Evolutionary conservation across 495 filamentous ascomycete species (phyloP), one percentile per base, ranked within the genome.

Genomic region (Daldinia loculata): DNA sequence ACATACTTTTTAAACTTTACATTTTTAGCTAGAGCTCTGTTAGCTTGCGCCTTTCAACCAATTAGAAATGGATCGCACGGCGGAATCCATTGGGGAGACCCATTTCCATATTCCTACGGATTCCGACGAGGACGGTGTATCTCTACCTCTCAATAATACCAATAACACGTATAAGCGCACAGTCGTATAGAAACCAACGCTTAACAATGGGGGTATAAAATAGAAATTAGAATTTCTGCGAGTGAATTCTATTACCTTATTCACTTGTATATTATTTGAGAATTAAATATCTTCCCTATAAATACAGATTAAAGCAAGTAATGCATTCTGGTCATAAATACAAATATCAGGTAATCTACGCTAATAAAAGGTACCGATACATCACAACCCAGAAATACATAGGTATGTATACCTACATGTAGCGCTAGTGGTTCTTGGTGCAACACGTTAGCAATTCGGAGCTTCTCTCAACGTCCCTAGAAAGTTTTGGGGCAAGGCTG

Each of bases 51-150:
- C 69, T 17, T 53, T 9, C 39, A 62, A 29, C 75, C 75, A 77
- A 77, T 77, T 65, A 77, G 29, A 62, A 19, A 45, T n/a, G 19
- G 62, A 77, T 69, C 75, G 75, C 75, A 72, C 66, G 63, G 62
- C 73, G 67, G 73, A 74, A 66, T 62, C 50, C 67, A 72, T 77
- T 77, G 75, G 74, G 75, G 72, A 75, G 63, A 69, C 69, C 72
- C 75, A 77, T 74, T 57, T 19, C 26, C 32, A 27, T 52, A 30
- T 63, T 71, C 70, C 71, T 74, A 65, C 70, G 55, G 65, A 72
- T 69, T 69, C 70, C 65, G 65, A 72, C 32, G 41, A 50, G 36
- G 39, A 7, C 15, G 43, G 8, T 48, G 43, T 48, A 48, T 48
- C 43, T 48, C 17, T 48, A 48, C 43, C 9, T 48, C 43, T 6